Percentiles rank a stretch among this genome's conserved stretches.
These are phyloP conservation scores for Chalaropsis thielavioides DNA, from an alignment of 2,329 filamentous ascomycete species.

Conservation along the genomic window DNA sequence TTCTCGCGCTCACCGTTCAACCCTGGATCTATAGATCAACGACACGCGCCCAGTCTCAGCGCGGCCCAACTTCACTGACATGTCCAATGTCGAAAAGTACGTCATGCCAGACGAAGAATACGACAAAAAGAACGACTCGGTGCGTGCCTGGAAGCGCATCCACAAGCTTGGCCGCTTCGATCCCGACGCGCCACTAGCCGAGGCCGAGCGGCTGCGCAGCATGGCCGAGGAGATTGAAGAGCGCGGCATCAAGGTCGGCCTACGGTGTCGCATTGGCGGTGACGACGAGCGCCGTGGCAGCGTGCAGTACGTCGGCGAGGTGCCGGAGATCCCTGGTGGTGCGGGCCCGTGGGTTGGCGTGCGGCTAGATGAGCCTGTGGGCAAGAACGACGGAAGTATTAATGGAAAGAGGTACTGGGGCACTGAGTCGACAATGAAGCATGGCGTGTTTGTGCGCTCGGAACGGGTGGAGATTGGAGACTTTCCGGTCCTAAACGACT, in stretches of 20 bases:
- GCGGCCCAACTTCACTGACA: conserved; percentile 68
- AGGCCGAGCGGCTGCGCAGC: conserved; percentile 56
- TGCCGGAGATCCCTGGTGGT: conserved; percentile 56
- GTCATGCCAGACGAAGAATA: conserved; percentile 77
- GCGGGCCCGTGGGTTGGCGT: conserved; percentile 57
- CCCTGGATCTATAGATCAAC: conserved; percentile 43
- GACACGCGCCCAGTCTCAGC: conserved; percentile 65
- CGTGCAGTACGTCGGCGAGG: conserved; percentile 57
- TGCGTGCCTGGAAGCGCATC: conserved; percentile 89
- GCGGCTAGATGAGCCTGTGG: conserved; percentile 62
- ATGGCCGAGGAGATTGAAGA: conserved; percentile 54
- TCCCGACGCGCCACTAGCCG: conserved; percentile 59
- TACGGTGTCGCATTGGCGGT: conserved; percentile 49
- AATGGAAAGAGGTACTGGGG: conserved; percentile 56
- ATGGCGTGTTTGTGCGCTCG: conserved; percentile 64
- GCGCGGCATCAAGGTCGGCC: conserved; percentile 50
- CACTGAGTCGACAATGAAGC: conserved; percentile 46
- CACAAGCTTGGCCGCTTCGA: conserved; percentile 95
- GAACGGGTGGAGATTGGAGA: conserved; percentile 66
- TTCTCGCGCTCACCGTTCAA: not conserved
- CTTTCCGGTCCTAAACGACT: conserved; percentile 53
- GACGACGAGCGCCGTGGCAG: conserved; percentile 56
- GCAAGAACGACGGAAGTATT: conserved; percentile 69
- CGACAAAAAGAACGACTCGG: conserved; percentile 70
- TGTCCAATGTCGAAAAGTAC: conserved; percentile 74